Conservation (phyloP, 1,284 basidiomycete genomes). For the Microbotryum silenes-acaulis region DNA sequence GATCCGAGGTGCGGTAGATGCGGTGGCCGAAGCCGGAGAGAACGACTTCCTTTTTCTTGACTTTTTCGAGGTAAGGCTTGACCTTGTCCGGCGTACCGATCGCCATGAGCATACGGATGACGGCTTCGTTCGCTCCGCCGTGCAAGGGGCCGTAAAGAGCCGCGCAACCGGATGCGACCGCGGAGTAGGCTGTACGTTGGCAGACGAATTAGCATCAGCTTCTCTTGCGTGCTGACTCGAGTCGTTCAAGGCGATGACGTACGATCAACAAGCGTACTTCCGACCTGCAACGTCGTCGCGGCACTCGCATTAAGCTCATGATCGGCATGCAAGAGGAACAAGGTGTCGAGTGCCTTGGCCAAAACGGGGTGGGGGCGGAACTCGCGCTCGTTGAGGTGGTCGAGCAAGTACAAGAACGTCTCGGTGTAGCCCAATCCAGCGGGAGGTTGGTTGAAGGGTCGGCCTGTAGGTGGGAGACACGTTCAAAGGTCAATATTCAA, state of each 20-base stretch:
- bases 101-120: slow-evolving; percentile 78
- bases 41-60: slow-evolving; percentile 75
- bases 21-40: slow-evolving; percentile 48
- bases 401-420: slow-evolving; percentile 60
- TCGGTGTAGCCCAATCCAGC: slow-evolving; percentile 69
- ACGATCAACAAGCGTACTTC: slow-evolving; percentile 61
- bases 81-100: slow-evolving; percentile 73
- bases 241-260: no score
- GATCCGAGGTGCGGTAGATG: slow-evolving; percentile 50
- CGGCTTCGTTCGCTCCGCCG: slow-evolving; percentile 47
- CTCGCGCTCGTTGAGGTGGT: slow-evolving; percentile 39
- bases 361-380: slow-evolving; percentile 73
- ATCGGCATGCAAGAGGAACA: slow-evolving; percentile 80
- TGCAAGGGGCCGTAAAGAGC: slow-evolving; percentile 59
- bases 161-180: slow-evolving; percentile 72
- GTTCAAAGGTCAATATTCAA: neutral
- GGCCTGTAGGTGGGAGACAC: slow-evolving; percentile 50
- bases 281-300: slow-evolving; percentile 74
- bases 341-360: slow-evolving; percentile 70
- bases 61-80: slow-evolving; percentile 60
- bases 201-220: slow-evolving; percentile 46
- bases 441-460: slow-evolving; percentile 76
- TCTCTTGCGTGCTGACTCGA: no score
- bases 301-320: slow-evolving; percentile 77
- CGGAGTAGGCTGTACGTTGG: slow-evolving; percentile 53